Evolutionary conservation across 148 eudicot species (phyloP).

Genomic region (Vaccinium darrowii): DNA sequence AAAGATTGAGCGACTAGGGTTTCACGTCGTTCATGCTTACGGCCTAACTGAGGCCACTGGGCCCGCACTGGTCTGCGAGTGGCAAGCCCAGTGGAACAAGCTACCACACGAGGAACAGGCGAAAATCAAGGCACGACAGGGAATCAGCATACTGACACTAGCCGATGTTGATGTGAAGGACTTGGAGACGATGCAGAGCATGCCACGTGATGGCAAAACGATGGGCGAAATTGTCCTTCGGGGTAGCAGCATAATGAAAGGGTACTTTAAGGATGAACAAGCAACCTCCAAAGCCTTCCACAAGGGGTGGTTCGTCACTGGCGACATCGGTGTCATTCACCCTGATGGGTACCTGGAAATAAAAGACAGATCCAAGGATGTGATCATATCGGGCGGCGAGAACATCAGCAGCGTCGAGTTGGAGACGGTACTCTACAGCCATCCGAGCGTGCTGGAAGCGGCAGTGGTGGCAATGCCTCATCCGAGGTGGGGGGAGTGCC

Average conservation of each 20-base stretch:
- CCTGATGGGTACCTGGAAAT: conserved; percentile 71
- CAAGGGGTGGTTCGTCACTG: conserved; percentile 75
- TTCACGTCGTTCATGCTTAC: conserved; percentile 76
- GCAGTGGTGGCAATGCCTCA: conserved; percentile 41
- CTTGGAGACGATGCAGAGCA: conserved; percentile 40
- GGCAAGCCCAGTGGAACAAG: conserved; percentile 63
- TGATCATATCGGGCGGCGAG: conserved; percentile 43
- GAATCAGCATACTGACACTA: conserved; percentile 55
- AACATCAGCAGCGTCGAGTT: conserved; percentile 85
- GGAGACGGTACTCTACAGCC: conserved; percentile 45
- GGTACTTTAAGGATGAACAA: conserved; percentile 52
- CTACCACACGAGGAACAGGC: conserved; percentile 38
- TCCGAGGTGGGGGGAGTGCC: conserved; percentile 79
- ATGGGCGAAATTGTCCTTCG: conserved; percentile 73
- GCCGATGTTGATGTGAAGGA: conserved; percentile 62
- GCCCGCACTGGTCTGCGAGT: conserved; percentile 80
- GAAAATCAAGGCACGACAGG: conserved; percentile 69
- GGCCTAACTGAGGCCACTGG: conserved; percentile 82
- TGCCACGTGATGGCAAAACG: conserved; percentile 55
- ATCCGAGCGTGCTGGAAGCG: conserved; percentile 32
- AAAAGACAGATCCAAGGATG: too few relatives aligned
- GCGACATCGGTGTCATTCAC: conserved; percentile 79
- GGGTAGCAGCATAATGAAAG: conserved; percentile 89
- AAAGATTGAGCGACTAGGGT: conserved; percentile 53
- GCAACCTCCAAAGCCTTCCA: conserved; percentile 67